A percentile compares a stretch with the other conserved stretches of the same genome.
phyloP scores from a whole-genome alignment of 345 rosid genomes.

The Reutealis trisperma region DNA sequence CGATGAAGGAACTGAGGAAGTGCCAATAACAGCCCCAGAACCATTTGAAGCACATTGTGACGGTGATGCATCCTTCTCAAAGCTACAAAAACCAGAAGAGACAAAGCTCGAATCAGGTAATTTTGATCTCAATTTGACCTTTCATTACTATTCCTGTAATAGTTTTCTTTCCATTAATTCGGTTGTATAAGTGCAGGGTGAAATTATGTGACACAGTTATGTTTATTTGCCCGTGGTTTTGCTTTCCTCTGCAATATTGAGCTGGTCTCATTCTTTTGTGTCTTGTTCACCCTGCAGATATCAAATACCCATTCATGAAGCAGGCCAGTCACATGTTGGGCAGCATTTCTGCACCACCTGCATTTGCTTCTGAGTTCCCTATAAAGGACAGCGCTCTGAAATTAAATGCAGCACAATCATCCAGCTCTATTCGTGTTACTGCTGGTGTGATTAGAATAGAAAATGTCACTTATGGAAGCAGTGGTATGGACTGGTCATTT shows the following conservation, averaged over 20 bases:
- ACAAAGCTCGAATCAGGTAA: constrained; percentile 58
- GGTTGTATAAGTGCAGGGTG: not conserved
- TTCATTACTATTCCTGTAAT: not conserved
- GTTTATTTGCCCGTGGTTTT: not conserved
- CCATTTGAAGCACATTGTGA: constrained; percentile 33
- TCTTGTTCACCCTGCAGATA: constrained; percentile 41
- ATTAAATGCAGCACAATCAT: constrained; percentile 57
- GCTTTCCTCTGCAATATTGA: not conserved
- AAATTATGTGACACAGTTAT: not conserved
- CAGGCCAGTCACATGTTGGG: constrained; percentile 79
- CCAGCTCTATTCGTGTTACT: constrained; percentile 71
- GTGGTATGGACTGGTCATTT: constrained; percentile 55
- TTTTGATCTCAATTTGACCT: not conserved
- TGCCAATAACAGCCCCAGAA: constrained; percentile 33
- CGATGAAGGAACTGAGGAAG: constrained; percentile 46
- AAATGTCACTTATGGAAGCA: constrained; percentile 33
- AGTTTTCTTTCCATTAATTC: not conserved
- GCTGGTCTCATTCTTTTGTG: constrained; percentile 13
- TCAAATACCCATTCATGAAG: constrained; percentile 63
- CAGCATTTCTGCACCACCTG: constrained; percentile 65
- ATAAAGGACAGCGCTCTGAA: constrained; percentile 56
- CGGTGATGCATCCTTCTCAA: constrained; percentile 57
- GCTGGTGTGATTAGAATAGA: constrained; percentile 84
- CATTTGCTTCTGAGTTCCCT: constrained; percentile 70
- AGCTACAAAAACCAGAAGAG: constrained; percentile 46